These are phyloP conservation scores for Leucogyrophana mollusca DNA, from an alignment of 768 basidiomycete genomes.

Conservation along the genomic window DNA sequence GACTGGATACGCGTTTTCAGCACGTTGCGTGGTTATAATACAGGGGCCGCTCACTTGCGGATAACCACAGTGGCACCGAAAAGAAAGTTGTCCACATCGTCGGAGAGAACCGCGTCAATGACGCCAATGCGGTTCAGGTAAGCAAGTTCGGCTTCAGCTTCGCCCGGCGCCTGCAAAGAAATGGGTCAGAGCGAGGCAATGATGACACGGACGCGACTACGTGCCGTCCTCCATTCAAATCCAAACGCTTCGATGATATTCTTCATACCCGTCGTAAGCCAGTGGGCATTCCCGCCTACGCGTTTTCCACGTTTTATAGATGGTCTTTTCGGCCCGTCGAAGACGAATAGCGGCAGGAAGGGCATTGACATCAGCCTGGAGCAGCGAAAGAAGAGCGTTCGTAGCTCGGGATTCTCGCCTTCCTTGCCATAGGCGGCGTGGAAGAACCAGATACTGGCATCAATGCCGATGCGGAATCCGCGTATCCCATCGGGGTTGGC, in stretches of 20 bases:
- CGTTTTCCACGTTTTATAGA: slow-evolving; percentile 77
- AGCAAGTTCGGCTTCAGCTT: slow-evolving; percentile 93
- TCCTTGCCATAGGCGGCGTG: slow-evolving; percentile 68
- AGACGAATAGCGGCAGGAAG: slow-evolving; percentile 87
- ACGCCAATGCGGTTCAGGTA: slow-evolving; percentile 78
- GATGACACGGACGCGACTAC: slow-evolving; percentile 23
- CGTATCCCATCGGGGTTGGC: slow-evolving; percentile 61
- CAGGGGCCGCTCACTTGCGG: slow-evolving; percentile 59
- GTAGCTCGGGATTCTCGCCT: slow-evolving; percentile 85
- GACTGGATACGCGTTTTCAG: slow-evolving; percentile 36
- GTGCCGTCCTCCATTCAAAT: slow-evolving; percentile 70
- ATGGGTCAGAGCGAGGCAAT: slow-evolving; percentile 28
- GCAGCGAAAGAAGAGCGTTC: slow-evolving; percentile 85
- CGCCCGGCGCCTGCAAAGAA: slow-evolving; percentile 73
- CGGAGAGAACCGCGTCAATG: slow-evolving; percentile 87
- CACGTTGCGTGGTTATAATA: background rate
- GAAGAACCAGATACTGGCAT: slow-evolving; percentile 81
- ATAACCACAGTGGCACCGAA: slow-evolving; percentile 85
- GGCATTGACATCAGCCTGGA: slow-evolving; percentile 74
- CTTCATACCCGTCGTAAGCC: slow-evolving; percentile 75
- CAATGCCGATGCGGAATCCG: slow-evolving; percentile 83
- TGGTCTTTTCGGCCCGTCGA: slow-evolving; percentile 86
- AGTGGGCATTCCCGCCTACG: slow-evolving; percentile 58
- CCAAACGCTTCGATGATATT: slow-evolving; percentile 77
- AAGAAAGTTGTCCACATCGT: slow-evolving; percentile 91